These are phyloP conservation scores for Exserohilum rostratum DNA, from an alignment of 2,329 filamentous ascomycete species.

Conservation along the genomic window DNA sequence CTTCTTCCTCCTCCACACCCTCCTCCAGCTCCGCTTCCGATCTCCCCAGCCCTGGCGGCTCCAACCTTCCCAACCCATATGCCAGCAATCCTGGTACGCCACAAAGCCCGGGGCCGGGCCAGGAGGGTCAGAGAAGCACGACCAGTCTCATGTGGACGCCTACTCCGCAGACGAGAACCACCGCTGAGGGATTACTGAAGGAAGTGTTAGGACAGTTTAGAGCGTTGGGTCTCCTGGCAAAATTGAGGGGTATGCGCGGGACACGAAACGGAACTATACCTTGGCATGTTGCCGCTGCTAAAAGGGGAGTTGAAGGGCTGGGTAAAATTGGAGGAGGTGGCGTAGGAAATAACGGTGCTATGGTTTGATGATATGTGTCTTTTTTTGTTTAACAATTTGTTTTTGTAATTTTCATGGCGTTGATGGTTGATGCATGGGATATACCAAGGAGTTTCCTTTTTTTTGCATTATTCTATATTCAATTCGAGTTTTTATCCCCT, in stretches of 20 bases:
- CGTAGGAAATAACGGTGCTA: neutral
- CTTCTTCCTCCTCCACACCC: slow-evolving; percentile 5
- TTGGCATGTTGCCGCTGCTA: slow-evolving; percentile 76
- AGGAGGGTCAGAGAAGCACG: slow-evolving; percentile 20
- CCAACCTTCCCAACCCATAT: slow-evolving; percentile 6
- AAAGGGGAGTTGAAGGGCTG: slow-evolving; percentile 70
- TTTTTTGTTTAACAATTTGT: too few species aligned
- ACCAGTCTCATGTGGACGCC: slow-evolving; percentile 45
- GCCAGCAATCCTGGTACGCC: slow-evolving; percentile 10
- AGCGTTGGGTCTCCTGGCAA: slow-evolving; percentile 70
- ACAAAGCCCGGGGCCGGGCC: slow-evolving; percentile 13
- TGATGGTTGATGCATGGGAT: too few species aligned
- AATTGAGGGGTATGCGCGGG: slow-evolving; percentile 66
- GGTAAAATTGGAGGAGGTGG: slow-evolving; percentile 21
- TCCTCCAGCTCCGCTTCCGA: too few species aligned
- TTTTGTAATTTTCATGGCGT: too few species aligned
- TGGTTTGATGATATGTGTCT: neutral
- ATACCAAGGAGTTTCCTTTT: too few species aligned
- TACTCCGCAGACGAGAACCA: slow-evolving; percentile 37
- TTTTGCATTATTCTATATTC: too few species aligned
- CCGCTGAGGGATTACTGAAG: slow-evolving; percentile 66
- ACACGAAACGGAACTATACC: slow-evolving; percentile 67
- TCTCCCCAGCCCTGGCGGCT: slow-evolving; percentile 27
- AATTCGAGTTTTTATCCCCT: too few species aligned
- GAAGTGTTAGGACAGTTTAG: slow-evolving; percentile 75